Conservation (phyloP, 495 filamentous ascomycete species). For the Aspergillus baeticus region DNA sequence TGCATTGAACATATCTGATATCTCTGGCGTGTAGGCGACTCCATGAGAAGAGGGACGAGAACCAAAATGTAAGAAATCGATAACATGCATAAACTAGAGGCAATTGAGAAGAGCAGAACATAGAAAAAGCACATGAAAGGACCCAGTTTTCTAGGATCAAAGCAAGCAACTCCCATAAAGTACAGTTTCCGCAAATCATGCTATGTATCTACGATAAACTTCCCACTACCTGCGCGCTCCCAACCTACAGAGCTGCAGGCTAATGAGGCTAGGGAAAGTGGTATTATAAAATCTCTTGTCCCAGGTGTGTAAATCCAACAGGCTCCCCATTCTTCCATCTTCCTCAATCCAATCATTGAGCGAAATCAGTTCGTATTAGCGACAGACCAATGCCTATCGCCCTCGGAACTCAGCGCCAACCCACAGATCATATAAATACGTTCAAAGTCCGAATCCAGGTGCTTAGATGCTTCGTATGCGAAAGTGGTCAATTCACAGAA, state of each 20-base stretch:
- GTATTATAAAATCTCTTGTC: constrained; percentile 12
- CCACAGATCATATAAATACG: constrained; percentile 7
- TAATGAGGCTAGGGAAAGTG: background rate
- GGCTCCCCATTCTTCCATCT: background rate
- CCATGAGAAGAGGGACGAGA: background rate
- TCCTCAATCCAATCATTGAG: background rate
- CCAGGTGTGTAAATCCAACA: constrained; percentile 7
- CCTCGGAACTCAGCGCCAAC: constrained; percentile 1
- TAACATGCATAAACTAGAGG: constrained; percentile 2
- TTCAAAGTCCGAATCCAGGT: constrained; percentile 5
- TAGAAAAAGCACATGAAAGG: constrained; percentile 22
- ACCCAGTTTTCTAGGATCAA: constrained; percentile 17
- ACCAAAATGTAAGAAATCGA: constrained; percentile 9
- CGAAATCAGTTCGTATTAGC: background rate
- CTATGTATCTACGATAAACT: constrained; percentile 25
- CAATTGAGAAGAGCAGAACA: constrained; percentile 10
- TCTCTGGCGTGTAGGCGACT: background rate
- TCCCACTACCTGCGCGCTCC: constrained; percentile 1
- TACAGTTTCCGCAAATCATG: constrained; percentile 27
- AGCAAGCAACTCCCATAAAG: constrained; percentile 25
- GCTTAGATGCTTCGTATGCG: constrained; percentile 9
- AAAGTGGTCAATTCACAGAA: background rate
- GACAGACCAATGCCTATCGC: background rate
- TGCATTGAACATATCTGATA: no score
- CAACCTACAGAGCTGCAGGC: constrained; percentile 5